phyloP scores from a whole-genome alignment of 768 basidiomycete genomes.

The Nidularia sp. region DNA sequence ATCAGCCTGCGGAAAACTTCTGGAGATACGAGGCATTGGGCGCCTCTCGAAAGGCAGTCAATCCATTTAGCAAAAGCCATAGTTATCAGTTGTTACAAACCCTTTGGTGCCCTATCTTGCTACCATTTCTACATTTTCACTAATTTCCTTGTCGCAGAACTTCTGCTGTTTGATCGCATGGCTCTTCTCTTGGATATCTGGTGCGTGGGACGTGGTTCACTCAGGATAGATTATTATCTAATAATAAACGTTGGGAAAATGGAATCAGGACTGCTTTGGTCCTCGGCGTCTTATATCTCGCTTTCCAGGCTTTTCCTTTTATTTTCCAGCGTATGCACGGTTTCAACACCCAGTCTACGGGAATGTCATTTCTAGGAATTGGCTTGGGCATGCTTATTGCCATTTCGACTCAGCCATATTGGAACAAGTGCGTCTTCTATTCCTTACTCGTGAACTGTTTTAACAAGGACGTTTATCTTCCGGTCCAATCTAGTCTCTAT shows the following conservation, averaged over 20 bases:
- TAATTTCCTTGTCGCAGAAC: conserved; percentile 31
- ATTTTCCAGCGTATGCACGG: conserved; percentile 45
- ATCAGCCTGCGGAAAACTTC: conserved; percentile 51
- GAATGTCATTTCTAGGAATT: conserved; percentile 58
- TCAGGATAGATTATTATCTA: neutral
- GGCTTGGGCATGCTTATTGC: conserved; percentile 53
- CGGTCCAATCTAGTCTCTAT: conserved; percentile 25
- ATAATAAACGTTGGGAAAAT: neutral
- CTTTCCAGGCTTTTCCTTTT: conserved; percentile 58
- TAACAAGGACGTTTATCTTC: neutral
- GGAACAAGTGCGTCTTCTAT: conserved; percentile 42
- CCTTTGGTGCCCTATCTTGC: conserved; percentile 36
- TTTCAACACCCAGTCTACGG: conserved; percentile 47
- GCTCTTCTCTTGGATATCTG: conserved; percentile 67
- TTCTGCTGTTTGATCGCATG: conserved; percentile 70
- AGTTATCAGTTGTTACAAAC: conserved; percentile 56
- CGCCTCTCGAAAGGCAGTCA: conserved; percentile 53
- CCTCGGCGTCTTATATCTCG: conserved; percentile 59
- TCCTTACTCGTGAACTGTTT: neutral
- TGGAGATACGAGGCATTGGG: conserved; percentile 48
- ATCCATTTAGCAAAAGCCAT: conserved; percentile 44
- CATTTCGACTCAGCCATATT: conserved; percentile 45
- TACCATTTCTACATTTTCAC: neutral
- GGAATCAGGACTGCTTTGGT: conserved; percentile 48
- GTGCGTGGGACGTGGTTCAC: conserved; percentile 33